Evolutionary conservation across 176 grass and related monocot species (phyloP).

Genomic region (Carex pumila): DNA sequence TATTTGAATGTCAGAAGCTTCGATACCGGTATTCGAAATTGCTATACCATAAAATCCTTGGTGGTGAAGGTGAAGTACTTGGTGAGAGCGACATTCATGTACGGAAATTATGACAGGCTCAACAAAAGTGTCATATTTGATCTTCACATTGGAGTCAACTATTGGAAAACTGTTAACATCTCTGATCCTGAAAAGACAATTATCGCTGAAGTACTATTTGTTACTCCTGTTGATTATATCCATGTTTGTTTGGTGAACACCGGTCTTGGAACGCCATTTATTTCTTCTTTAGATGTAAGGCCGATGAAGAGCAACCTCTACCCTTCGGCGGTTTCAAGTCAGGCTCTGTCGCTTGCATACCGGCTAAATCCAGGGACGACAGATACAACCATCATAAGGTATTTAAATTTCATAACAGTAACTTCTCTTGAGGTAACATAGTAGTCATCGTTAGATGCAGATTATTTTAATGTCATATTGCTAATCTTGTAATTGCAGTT

Average conservation of each 20-base stretch:
- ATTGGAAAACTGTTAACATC: constrained; percentile 33
- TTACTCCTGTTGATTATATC: constrained; percentile 21
- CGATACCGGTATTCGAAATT: constrained; percentile 2
- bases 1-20: constrained; percentile 45
- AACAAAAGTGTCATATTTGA: not conserved
- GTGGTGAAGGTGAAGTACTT: constrained; percentile 1
- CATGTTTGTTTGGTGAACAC: constrained; percentile 54
- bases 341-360: not conserved
- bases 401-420: not conserved
- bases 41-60: constrained; percentile 16
- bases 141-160: constrained; percentile 28
- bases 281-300: constrained; percentile 54
- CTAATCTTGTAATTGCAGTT: not conserved
- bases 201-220: constrained; percentile 5
- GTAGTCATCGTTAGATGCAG: too few species aligned
- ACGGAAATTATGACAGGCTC: constrained; percentile 13
- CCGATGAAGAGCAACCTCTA: constrained; percentile 33
- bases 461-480: not conserved
- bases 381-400: constrained; percentile 16
- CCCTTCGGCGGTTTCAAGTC: not conserved
- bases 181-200: not conserved
- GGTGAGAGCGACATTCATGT: constrained; percentile 18
- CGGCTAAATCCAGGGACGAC: constrained; percentile 33
- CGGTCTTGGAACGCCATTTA: constrained; percentile 51
- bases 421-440: too few species aligned